phyloP scores from a whole-genome alignment of 352 stramenopile genomes.

The Globisporangium viniferum region DNA sequence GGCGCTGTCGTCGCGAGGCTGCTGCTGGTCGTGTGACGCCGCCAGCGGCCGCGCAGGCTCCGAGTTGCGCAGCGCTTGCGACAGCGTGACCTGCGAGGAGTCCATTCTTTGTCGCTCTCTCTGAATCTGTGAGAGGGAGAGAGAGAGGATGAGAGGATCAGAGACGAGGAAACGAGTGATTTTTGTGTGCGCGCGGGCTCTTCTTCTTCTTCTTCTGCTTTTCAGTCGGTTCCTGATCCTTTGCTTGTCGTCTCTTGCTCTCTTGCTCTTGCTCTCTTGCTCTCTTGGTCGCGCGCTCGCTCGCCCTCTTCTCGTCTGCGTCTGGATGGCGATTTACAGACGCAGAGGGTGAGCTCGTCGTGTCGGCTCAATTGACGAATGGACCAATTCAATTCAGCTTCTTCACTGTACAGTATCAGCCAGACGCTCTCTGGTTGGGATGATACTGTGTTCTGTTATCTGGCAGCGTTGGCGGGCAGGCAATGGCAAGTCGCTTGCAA shows the following conservation, averaged over 20 bases:
- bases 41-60: not conserved
- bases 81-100: constrained; percentile 14
- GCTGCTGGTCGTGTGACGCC: constrained; percentile 3
- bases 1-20: constrained; percentile 13
- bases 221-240: not conserved
- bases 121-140: not conserved
- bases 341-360: not conserved
- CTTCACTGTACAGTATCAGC: not conserved
- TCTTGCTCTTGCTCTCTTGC: too few species aligned
- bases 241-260: not conserved
- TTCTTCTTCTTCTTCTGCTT: not conserved
- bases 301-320: not conserved
- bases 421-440: not conserved
- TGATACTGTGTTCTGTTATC: not conserved
- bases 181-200: not conserved
- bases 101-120: constrained; percentile 12
- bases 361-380: not conserved
- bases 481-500: not conserved
- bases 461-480: not conserved
- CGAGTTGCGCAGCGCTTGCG: constrained; percentile 12
- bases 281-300: not conserved
- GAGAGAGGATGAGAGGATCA: not conserved
- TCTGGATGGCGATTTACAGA: not conserved
- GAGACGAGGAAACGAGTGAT: not conserved
- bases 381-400: not conserved